phyloP scores from a whole-genome alignment of 257 asterid genomes.

The Penstemon newberryi region DNA sequence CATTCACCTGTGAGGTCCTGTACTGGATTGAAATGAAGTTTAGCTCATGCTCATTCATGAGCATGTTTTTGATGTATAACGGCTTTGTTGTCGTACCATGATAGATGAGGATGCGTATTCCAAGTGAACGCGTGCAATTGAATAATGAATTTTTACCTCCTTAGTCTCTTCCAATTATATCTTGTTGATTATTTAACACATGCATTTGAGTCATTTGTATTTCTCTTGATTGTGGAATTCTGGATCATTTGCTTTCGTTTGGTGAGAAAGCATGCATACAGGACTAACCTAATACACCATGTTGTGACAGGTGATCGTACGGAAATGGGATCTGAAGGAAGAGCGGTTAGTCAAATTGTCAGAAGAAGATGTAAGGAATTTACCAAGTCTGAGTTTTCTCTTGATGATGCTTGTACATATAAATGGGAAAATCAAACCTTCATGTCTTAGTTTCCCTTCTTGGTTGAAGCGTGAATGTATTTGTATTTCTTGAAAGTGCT shows the following conservation, averaged over 20 bases:
- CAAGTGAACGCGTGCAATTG: constrained; percentile 3
- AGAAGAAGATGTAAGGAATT: constrained; percentile 74
- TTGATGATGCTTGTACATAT: constrained; percentile 13
- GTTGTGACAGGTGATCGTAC: constrained; percentile 64
- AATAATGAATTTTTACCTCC: neutral
- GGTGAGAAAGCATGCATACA: constrained; percentile 10
- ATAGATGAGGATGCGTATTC: neutral
- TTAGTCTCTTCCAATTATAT: neutral
- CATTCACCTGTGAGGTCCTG: neutral
- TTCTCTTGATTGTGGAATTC: constrained; percentile 15
- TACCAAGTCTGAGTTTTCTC: constrained; percentile 23
- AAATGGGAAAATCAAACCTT: neutral
- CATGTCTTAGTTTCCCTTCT: constrained; percentile 11
- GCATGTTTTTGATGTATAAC: neutral
- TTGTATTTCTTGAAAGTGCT: no score
- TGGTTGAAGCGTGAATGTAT: neutral
- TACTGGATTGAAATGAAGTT: no score
- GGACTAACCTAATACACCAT: constrained; percentile 16
- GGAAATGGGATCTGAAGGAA: constrained; percentile 75
- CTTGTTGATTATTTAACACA: constrained; percentile 14
- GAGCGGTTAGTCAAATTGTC: constrained; percentile 64
- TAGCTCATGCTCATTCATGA: neutral
- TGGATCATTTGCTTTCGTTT: neutral
- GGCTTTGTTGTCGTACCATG: neutral
- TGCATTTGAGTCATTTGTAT: neutral